Evolutionary conservation across 768 basidiomycete genomes (phyloP).

Genomic region (Zangia roseola): DNA sequence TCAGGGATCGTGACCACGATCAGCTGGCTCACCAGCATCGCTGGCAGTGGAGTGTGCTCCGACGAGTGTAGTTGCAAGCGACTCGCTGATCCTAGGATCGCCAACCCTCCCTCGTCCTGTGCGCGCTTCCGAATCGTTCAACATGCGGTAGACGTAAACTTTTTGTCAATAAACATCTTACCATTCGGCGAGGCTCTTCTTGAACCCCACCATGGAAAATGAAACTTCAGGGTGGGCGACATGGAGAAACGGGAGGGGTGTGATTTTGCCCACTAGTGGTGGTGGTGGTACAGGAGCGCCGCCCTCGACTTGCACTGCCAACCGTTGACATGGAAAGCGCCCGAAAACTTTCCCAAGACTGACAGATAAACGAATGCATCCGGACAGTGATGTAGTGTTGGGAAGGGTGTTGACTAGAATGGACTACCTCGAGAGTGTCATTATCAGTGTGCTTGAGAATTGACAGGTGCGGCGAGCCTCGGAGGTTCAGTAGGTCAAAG

Average conservation of each 20-base stretch:
- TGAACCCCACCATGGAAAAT: conserved; percentile 3
- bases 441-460: too few species aligned
- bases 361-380: too few species aligned
- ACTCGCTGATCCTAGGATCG: background rate
- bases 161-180: background rate
- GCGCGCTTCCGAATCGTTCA: background rate
- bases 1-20: background rate
- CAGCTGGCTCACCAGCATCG: background rate
- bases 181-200: conserved; percentile 7
- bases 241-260: background rate
- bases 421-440: too few species aligned
- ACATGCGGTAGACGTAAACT: background rate
- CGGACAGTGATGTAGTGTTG: too few species aligned
- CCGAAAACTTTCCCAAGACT: too few species aligned
- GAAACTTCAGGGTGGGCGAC: conserved; percentile 7
- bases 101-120: conserved; percentile 2
- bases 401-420: too few species aligned
- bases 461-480: too few species aligned
- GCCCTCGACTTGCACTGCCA: too few species aligned
- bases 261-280: background rate
- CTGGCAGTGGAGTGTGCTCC: background rate
- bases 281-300: too few species aligned
- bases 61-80: background rate
- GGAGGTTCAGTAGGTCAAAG: too few species aligned
- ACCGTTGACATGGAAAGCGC: too few species aligned